Evolutionary conservation across 1,284 basidiomycete species (phyloP), one percentile per base, ranked within the genome.

Genomic region (Amanita bisporigera): DNA sequence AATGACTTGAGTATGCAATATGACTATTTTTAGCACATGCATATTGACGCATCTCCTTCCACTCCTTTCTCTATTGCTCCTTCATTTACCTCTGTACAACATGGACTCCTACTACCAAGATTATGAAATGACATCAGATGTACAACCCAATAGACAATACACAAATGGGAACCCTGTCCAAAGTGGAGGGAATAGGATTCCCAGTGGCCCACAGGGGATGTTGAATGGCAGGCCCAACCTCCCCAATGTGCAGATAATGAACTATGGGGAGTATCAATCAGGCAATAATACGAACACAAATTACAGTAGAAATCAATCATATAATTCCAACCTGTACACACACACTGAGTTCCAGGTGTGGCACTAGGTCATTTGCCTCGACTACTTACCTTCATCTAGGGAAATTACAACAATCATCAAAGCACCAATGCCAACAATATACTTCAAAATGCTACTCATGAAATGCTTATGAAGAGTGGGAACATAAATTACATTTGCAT

Each of bases 51-150:
- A n/a, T n/a, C 29, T 58, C 36, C 29, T 17, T 24, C 29, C 24
- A 6, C 55, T 58, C 36, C 36, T 24, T n/a, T n/a, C n/a, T 38
- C 31, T 58, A 40, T 40, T 36, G 6, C 55, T 58, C 55, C 36
- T 58, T 58, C 55, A 9, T n/a, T n/a, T 33, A 33, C 7, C 5
- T 40, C 36, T 58, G 55, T 58, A 58, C 55, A 58, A 40, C 36
- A 58, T 58, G 55, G 55, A 58, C n/a, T n/a, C n/a, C 55, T 58
- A 40, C 36, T 58, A 58, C 55, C 55, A 58, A 41, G 55, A 58
- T 58, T 58, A 58, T 36, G n/a, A 17, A 40, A 58, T 58, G 55
- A n/a, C 9, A 41, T 41, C 55, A 12, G 36, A 58, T 14, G 2
- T 36, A n/a, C 55, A 58, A 58, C 36, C 36, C 36, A 41, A 58